phyloP scores from a whole-genome alignment of 2,329 filamentous ascomycete species.

The Pyrenophora graminea region DNA sequence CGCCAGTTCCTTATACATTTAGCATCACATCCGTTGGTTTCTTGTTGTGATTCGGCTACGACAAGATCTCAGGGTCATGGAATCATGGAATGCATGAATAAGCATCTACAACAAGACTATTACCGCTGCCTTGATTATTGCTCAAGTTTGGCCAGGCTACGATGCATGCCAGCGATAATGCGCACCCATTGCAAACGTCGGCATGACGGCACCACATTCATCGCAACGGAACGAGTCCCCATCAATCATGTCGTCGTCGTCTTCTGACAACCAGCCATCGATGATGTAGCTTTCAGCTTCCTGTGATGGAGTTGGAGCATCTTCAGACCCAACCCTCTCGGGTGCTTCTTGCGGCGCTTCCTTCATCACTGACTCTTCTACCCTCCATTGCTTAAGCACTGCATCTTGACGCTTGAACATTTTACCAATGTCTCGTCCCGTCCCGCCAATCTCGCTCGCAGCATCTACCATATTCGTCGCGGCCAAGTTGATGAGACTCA shows the following conservation, averaged over 20 bases:
- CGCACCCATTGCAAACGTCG: conserved; percentile 62
- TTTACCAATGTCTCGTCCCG: conserved; percentile 73
- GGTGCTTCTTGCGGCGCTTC: neutral
- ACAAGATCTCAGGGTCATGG: neutral
- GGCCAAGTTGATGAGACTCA: conserved; percentile 84
- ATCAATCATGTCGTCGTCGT: conserved; percentile 39
- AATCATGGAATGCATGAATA: neutral
- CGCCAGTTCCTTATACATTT: no score
- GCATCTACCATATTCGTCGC: conserved; percentile 76
- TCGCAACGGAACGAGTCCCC: conserved; percentile 48
- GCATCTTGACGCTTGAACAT: conserved; percentile 82
- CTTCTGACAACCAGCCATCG: conserved; percentile 37
- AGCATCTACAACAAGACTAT: no score
- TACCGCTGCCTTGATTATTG: no score
- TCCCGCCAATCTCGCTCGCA: conserved; percentile 51
- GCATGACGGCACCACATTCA: conserved; percentile 59
- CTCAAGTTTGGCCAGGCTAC: conserved; percentile 1
- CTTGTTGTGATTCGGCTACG: no score
- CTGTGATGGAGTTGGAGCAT: conserved; percentile 34
- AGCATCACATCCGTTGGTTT: no score
- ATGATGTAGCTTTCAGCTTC: conserved; percentile 18
- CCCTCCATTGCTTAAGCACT: conserved; percentile 68
- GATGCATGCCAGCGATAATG: conserved; percentile 59
- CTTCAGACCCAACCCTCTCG: conserved; percentile 37
- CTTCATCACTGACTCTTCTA: conserved; percentile 43